Base-by-base conservation (phyloP, 2,329 filamentous ascomycete species). In the Xenosphaeropsis pyriputrescens region DNA sequence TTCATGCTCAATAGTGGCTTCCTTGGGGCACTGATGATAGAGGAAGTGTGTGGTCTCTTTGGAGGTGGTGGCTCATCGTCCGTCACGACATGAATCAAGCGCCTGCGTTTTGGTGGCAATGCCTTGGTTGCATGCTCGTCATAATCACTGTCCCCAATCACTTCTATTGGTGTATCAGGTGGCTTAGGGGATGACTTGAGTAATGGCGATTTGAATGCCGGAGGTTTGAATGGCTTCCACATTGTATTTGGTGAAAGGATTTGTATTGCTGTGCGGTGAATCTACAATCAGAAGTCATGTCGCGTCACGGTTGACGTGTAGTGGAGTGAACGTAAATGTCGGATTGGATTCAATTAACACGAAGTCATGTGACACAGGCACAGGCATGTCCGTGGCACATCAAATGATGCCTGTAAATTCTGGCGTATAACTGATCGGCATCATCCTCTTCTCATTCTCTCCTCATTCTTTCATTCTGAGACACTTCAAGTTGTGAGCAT, bases 201-300 rank as follows among this genome's bases (percentile, higher is more conserved):
- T 12, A 35, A 32, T 29, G 34, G 47, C 11, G 34, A 18, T 37
- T 49, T 50, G 1, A 48, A 43, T 8, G 50, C 42, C 26, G 52
- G 52, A 15, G 51, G 51, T 37, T 51, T 52, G 39, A 56, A 55
- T 37, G 53, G 52, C 38, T 56, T 56, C 38, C 47, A 51, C 51
- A 55, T 54, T 11, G 12, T 11, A 11, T 26, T 26, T 26, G 3
- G 22, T 26, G 22, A 26, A 26, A 11, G 18, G 22, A 26, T 26
- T 5, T 3, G 22, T 26, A 11, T 26, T 26, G 12, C 12, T 26
- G 22, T 6, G 22, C 22, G 12, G 22, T 9, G 22, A 26, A 26
- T 19, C 18, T 26, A 11, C 22, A 6, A 26, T 26, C 22, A 26
- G 22, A 26, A 11, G 12, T 26, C 22, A 26, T 26, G 12, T 26